phyloP scores from a whole-genome alignment of 805 yeast species.

The Saccharomycopsis malanga region DNA sequence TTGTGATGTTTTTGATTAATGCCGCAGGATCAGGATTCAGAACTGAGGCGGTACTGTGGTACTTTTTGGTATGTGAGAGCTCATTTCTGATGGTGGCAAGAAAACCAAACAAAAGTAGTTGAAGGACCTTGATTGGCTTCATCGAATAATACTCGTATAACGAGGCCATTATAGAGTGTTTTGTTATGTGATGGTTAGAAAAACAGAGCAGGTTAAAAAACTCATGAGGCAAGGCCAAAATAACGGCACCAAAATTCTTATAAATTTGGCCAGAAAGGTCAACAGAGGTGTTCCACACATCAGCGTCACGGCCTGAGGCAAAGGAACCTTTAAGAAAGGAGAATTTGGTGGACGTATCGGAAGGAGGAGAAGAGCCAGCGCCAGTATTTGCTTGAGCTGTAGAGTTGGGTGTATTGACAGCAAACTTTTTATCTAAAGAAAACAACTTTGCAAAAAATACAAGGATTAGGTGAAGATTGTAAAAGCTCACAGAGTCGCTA shows the following conservation, averaged over 20 bases:
- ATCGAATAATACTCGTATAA: conserved; percentile 9
- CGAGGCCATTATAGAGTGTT: background rate
- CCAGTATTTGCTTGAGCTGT: background rate
- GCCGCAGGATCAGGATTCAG: too few species aligned
- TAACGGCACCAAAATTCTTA: conserved; percentile 1
- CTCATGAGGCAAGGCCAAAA: conserved; percentile 7
- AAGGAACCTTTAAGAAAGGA: background rate
- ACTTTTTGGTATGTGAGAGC: background rate
- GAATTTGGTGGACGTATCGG: background rate
- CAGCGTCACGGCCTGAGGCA: background rate
- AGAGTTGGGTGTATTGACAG: too few species aligned
- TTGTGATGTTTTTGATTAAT: background rate
- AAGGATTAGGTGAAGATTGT: conserved; percentile 5
- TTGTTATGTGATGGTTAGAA: background rate
- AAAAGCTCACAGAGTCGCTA: background rate
- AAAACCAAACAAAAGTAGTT: conserved; percentile 9
- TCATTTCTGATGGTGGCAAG: conserved; percentile 3
- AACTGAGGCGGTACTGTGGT: too few species aligned
- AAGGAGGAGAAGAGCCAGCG: background rate
- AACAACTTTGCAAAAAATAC: conserved; percentile 15
- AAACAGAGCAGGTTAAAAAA: conserved; percentile 10
- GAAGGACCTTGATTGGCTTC: conserved; percentile 12
- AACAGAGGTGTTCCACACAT: background rate
- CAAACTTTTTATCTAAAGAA: conserved; percentile 12
- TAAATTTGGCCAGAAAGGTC: too few species aligned